Conservation (phyloP, 1,284 basidiomycete species). For the Porodaedalea pini region DNA sequence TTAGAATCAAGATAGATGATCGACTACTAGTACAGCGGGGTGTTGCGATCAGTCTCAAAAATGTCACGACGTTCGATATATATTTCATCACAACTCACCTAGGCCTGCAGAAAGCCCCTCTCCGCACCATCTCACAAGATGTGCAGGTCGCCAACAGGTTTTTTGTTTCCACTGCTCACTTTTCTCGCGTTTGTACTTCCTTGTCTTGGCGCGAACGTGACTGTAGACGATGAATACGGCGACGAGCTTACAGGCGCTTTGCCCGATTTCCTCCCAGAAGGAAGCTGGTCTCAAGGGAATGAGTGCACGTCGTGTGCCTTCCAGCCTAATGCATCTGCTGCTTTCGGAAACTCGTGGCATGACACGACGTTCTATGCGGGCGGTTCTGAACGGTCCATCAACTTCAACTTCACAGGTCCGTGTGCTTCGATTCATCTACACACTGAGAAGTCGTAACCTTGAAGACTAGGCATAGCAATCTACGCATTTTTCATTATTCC, state of each 20-base stretch:
- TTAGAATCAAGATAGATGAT: no score
- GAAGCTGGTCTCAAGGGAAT: constrained; percentile 30
- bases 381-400: background rate
- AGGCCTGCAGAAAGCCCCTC: no score
- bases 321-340: constrained; percentile 23
- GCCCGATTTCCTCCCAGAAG: constrained; percentile 29
- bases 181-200: background rate
- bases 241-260: constrained; percentile 32
- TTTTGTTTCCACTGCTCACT: background rate
- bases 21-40: no score
- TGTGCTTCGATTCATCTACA: background rate
- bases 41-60: no score
- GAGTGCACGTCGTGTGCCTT: constrained; percentile 28
- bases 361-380: constrained; percentile 4
- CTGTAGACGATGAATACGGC: constrained; percentile 43
- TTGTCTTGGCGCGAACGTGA: constrained; percentile 17
- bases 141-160: background rate
- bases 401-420: constrained; percentile 1
- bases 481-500: constrained; percentile 6
- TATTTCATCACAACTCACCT: no score
- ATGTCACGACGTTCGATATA: no score
- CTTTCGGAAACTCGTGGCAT: constrained; percentile 9
- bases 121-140: no score
- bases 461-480: constrained; percentile 5
- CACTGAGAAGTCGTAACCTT: background rate